Base-by-base conservation (phyloP, 2,329 filamentous ascomycete species). In the Dichotomopilus funicola region DNA sequence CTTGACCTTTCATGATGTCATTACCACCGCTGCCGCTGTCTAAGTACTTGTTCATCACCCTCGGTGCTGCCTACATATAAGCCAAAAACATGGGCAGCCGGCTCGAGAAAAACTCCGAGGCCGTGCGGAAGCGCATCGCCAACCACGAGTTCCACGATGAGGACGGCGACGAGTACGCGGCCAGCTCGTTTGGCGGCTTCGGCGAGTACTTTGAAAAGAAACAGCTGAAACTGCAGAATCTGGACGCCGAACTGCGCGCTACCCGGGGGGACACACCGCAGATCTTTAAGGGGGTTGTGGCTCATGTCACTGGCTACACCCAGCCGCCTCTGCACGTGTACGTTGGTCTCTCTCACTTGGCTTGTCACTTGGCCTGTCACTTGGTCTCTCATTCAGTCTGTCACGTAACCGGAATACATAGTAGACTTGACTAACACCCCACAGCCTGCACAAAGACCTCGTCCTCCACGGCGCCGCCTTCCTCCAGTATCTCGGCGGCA, bases 201-300 rank as follows among this genome's bases (percentile, higher is more conserved):
- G 73, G 78, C 31, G 92, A 97, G 67, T 99, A 97, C 71, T 95
- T 96, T 68, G 81, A 91, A 49, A 86, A 91, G 54, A 99, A 99
- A 76, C 96, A 95, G 77, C 85, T 96, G 71, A 99, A 99, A 68
- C 79, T 99, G 3, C 94, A 97, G 71, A 99, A 99, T 66, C 81
- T 94, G 35, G 94, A 99, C 71, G 85, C 85, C 7, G 83, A 95
- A 53, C 76, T 95, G 45, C 85, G 92, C 56, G 80, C 87, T 36
- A 75, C 82, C 4, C 81, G 85, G 1, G 71, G 75, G 0, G 84
- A 86, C 62, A 89, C 88, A 61, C 89, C 91, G 8, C 83, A 82
- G 59, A 90, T 99, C 51, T 99, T 99, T 77, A 89, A 87, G 63
- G 91, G 90, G 0, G 80, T 97, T 7, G 91, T 96, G 10, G 90